Evolutionary conservation across 192 early-diverging fungal genomes (phyloP), one percentile per base, ranked within the genome.

Genomic region (Linnemannia exigua): DNA sequence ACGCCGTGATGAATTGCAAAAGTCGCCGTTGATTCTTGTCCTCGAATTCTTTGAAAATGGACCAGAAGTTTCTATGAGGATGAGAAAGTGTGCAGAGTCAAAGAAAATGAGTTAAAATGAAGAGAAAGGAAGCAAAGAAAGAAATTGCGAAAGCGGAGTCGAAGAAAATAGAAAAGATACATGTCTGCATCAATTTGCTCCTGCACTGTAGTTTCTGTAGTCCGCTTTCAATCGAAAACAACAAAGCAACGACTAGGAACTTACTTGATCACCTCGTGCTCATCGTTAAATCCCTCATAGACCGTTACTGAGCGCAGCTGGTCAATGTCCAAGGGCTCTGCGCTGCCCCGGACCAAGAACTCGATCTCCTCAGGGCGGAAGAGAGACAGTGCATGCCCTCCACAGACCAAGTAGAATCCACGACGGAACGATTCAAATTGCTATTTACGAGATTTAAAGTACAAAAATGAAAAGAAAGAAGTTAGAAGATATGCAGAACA

Each of bases 321-420:
- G 54, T 92, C 89, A 71, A 93, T 88, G 44, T 93, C 90, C 25
- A 94, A 47, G n/a, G 92, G 90, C 78, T 92, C 93, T 46, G 91
- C 93, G 68, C 95, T 94, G 17, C 98, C 98, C 75, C 96, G 91
- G 37, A 99, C 95, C 38, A 98, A 88, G 76, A 96, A 89, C 87
- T 98, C 96, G 66, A 99, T 95, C 78, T 99, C 98, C 88, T 97
- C 96, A 9, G 98, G 93, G 82, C 96, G 90, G 84, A 99, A 99
- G 47, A 97, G 86, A 41, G 94, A 94, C 38, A 95, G 80, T 6
- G 97, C 95, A 87, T 97, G 96, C 48, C 98, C 95, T 37, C 96
- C 93, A 78, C 97, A 95, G 4, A 99, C 96, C 44, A 94, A 89
- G 87, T 96, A 94, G 71, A 99, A 97, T 5, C 98, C 98, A 15